These are phyloP conservation scores for Phaeophleospora eucalypticola DNA, from an alignment of 2,329 filamentous ascomycete genomes.

Conservation along the genomic window DNA sequence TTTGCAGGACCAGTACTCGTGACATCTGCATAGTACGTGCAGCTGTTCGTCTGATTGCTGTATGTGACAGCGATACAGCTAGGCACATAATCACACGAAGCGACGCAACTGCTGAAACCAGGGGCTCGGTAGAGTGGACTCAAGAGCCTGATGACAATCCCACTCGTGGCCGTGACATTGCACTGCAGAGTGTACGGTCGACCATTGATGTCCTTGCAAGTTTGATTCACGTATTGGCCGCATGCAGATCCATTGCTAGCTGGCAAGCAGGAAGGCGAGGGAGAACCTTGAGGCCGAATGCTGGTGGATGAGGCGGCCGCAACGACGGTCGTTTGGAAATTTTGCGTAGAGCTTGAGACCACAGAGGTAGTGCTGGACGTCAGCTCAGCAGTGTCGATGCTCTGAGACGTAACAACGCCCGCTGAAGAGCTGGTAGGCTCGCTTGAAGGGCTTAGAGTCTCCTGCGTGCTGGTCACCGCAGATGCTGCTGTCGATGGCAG, in stretches of 20 bases:
- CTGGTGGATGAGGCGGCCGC: not conserved
- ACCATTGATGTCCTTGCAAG: not conserved
- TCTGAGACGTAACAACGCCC: too few relatives aligned
- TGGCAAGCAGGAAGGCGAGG: not conserved
- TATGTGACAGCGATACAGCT: not conserved
- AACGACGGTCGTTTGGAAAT: not conserved
- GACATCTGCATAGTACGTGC: not conserved
- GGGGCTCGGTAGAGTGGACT: not conserved
- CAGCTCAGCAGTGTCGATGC: too few relatives aligned
- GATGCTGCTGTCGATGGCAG: too few relatives aligned
- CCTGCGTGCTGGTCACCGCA: too few relatives aligned
- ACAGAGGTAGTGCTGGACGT: not conserved
- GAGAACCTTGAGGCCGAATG: not conserved
- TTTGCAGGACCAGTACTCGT: not conserved
- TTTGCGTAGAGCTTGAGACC: too few relatives aligned
- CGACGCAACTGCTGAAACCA: not conserved
- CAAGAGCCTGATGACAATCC: not conserved
- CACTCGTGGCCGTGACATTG: not conserved
- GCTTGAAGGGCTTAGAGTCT: too few relatives aligned
- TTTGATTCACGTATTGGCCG: not conserved
- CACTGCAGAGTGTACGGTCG: not conserved
- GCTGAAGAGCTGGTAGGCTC: too few relatives aligned
- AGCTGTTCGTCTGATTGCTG: not conserved
- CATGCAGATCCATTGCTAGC: not conserved
- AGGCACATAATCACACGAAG: not conserved